phyloP scores from a whole-genome alignment of 2,329 filamentous ascomycete species.

The Ascochyta rabiei region DNA sequence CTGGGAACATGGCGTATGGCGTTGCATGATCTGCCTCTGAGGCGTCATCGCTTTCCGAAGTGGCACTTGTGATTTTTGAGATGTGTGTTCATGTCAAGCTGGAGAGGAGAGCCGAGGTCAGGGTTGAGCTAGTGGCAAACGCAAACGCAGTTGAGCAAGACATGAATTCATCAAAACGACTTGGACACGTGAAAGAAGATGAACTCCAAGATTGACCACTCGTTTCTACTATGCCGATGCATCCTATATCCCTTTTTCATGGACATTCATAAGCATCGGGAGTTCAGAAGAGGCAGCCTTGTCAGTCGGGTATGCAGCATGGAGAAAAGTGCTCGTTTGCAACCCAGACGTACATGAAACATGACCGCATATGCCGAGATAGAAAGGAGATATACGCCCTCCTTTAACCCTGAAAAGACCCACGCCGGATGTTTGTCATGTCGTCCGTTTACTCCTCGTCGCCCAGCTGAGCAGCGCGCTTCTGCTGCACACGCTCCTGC shows the following conservation, averaged over 20 bases:
- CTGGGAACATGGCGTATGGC: conserved; percentile 2
- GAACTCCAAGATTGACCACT: conserved; percentile 41
- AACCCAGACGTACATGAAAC: conserved; percentile 53
- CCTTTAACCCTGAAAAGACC: conserved; percentile 50
- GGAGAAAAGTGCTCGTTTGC: conserved; percentile 47
- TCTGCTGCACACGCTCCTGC: conserved; percentile 86
- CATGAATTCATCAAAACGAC: conserved; percentile 16
- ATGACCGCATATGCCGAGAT: conserved; percentile 52
- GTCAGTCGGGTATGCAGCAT: conserved; percentile 46
- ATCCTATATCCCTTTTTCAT: conserved; percentile 43
- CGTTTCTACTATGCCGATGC: conserved; percentile 43
- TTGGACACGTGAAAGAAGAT: conserved; percentile 21
- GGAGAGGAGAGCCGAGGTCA: neutral
- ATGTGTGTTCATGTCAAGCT: no score
- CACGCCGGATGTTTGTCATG: conserved; percentile 50
- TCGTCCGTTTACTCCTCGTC: conserved; percentile 59
- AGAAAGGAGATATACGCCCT: conserved; percentile 49
- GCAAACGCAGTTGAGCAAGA: conserved; percentile 5
- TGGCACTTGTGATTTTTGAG: neutral
- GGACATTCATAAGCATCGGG: conserved; percentile 46
- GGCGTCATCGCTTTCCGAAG: neutral
- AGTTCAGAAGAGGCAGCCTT: conserved; percentile 42
- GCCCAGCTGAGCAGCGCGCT: conserved; percentile 84
- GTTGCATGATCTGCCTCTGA: neutral
- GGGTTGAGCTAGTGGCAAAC: conserved; percentile 6